Evolutionary conservation across 2,329 filamentous ascomycete genomes (phyloP).

Genomic region (Teratosphaeria zuluensis): DNA sequence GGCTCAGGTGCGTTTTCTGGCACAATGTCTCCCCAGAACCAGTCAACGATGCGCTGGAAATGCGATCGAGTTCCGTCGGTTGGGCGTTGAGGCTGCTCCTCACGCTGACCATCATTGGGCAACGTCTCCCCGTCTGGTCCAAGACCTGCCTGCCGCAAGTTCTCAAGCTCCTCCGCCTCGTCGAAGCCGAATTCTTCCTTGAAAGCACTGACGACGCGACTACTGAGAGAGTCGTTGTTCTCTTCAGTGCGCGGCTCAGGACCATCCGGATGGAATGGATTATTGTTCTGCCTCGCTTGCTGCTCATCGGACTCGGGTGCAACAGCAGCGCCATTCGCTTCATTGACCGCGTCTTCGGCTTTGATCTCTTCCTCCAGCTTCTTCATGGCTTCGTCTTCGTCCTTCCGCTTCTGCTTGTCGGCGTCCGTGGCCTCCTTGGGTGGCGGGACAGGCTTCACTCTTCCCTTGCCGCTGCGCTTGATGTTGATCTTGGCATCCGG

Average conservation of each 20-base stretch:
- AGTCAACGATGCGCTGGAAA: constrained; percentile 31
- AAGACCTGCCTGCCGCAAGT: constrained; percentile 2
- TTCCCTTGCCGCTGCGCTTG: constrained; percentile 18
- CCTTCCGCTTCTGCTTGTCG: constrained; percentile 6
- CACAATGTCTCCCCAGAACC: constrained; percentile 40
- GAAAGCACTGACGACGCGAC: constrained; percentile 12
- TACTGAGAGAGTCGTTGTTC: constrained; percentile 7
- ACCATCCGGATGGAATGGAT: constrained; percentile 11
- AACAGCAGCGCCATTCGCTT: background rate
- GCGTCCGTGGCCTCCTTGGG: constrained; percentile 7
- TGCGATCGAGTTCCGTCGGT: background rate
- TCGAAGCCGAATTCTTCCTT: constrained; percentile 17
- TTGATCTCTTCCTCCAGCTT: constrained; percentile 9
- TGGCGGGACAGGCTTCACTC: constrained; percentile 17
- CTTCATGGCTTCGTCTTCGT: constrained; percentile 7
- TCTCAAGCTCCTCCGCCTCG: constrained; percentile 7
- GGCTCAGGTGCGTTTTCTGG: constrained; percentile 8
- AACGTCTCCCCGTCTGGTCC: background rate
- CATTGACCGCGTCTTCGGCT: constrained; percentile 3
- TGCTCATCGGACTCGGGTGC: background rate
- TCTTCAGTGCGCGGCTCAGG: constrained; percentile 4
- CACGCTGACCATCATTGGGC: background rate
- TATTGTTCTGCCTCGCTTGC: background rate
- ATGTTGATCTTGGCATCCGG: constrained; percentile 26
- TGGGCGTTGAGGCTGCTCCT: constrained; percentile 1